A percentile compares a stretch with the other conserved stretches of the same genome.
phyloP scores from a whole-genome alignment of 352 stramenopile species.

The Elongisporangium prolatum region DNA sequence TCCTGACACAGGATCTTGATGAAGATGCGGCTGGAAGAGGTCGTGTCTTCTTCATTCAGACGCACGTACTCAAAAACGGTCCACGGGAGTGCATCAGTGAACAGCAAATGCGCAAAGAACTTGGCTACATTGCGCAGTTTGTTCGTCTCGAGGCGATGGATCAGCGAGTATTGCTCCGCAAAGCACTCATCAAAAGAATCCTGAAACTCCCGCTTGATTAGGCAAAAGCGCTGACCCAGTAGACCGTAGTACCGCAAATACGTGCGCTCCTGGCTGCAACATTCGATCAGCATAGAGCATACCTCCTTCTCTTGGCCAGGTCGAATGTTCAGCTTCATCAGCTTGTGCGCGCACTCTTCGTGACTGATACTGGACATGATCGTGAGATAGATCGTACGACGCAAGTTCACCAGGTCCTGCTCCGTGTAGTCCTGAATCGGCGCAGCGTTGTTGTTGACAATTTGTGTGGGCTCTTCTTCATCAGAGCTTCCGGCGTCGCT shows the following conservation, averaged over 20 bases:
- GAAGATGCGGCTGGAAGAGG: slow-evolving; percentile 98
- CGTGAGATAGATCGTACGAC: slow-evolving; percentile 98
- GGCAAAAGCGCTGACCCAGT: slow-evolving; percentile 95
- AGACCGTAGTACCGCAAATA: slow-evolving; percentile 98
- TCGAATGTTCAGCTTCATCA: slow-evolving; percentile 97
- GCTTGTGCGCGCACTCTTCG: slow-evolving; percentile 99
- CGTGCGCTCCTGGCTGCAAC: slow-evolving; percentile 97
- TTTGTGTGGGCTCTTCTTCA: slow-evolving; percentile 31
- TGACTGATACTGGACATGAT: slow-evolving; percentile 99
- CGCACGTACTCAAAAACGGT: slow-evolving; percentile 96
- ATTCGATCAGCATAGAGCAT: slow-evolving; percentile 99
- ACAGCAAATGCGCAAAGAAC: slow-evolving; percentile 97
- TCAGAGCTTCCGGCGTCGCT: slow-evolving; percentile 56
- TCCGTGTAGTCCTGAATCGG: slow-evolving; percentile 97
- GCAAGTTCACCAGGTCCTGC: slow-evolving; percentile 96
- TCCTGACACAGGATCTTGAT: slow-evolving; percentile 99
- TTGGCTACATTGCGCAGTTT: slow-evolving; percentile 99
- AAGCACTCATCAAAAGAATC: slow-evolving; percentile 95
- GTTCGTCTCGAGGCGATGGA: slow-evolving; percentile 98
- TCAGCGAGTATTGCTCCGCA: slow-evolving; percentile 92
- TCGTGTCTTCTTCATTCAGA: slow-evolving; percentile 98
- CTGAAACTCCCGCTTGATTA: slow-evolving; percentile 95
- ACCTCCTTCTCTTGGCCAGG: slow-evolving; percentile 96
- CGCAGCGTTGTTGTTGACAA: slow-evolving; percentile 16
- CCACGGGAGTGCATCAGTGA: slow-evolving; percentile 98